Percentiles rank a stretch among this genome's conserved stretches.
Evolutionary conservation across 2,329 filamentous ascomycete species (phyloP).

Genomic region (Monosporascus sp.): DNA sequence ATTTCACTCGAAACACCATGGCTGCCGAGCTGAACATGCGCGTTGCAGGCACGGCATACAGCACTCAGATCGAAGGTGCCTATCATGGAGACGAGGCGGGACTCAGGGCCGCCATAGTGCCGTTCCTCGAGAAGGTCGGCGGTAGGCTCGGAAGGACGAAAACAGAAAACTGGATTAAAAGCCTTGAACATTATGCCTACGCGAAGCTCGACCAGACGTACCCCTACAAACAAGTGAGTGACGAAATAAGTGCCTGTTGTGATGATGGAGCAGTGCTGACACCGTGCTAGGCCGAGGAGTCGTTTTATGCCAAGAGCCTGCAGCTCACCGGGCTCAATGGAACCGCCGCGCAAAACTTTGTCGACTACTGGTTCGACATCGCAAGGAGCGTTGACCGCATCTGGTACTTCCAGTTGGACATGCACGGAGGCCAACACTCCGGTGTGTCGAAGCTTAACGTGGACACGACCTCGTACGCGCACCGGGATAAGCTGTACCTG

Average conservation of each 20-base stretch:
- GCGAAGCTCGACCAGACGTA: conserved; percentile 25
- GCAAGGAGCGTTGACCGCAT: conserved; percentile 30
- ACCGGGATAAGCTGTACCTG: conserved; percentile 43
- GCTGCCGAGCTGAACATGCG: conserved; percentile 38
- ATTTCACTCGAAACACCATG: conserved; percentile 26
- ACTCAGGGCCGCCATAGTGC: conserved; percentile 26
- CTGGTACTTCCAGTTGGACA: conserved; percentile 39
- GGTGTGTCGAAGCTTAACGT: conserved; percentile 26
- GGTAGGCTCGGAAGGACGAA: conserved; percentile 28
- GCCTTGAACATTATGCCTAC: conserved; percentile 27
- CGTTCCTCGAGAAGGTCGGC: conserved; percentile 29
- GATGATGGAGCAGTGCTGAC: conserved; percentile 5
- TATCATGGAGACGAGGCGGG: conserved; percentile 32
- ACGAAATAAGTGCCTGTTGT: not conserved
- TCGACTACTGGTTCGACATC: conserved; percentile 34
- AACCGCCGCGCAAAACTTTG: conserved; percentile 30
- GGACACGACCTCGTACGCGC: conserved; percentile 33
- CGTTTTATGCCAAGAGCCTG: conserved; percentile 37
- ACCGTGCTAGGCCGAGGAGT: conserved; percentile 32
- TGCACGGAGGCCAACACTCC: conserved; percentile 36
- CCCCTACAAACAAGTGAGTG: conserved; percentile 24
- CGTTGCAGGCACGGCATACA: conserved; percentile 29
- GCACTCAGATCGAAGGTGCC: conserved; percentile 33
- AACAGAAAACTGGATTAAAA: conserved; percentile 25
- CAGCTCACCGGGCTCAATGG: conserved; percentile 33